A percentile compares a stretch with the other conserved stretches of the same genome.
Conservation (phyloP, 331 rosid genomes). For the Erythrophleum ivorense region DNA sequence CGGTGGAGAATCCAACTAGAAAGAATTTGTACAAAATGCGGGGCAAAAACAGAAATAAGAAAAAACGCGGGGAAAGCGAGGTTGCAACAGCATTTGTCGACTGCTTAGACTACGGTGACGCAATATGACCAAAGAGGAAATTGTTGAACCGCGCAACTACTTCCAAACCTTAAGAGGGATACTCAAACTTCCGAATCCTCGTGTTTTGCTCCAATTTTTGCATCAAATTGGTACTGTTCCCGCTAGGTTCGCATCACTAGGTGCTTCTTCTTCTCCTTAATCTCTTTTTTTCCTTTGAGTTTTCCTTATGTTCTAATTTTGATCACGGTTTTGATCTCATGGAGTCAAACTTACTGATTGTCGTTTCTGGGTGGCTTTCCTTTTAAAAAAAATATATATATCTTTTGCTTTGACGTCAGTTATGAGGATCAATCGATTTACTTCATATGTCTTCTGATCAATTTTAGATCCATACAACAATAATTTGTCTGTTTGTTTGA, state of each 20-base stretch:
- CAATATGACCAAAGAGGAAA: background rate
- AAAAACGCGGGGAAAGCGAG: background rate
- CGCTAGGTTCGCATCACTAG: background rate
- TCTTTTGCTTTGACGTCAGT: background rate
- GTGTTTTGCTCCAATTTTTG: background rate
- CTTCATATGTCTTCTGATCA: background rate
- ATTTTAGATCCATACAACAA: background rate
- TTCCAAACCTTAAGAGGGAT: background rate
- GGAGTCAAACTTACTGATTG: background rate
- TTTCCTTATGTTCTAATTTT: background rate
- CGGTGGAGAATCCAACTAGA: no score
- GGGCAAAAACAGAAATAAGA: conserved; percentile 8
- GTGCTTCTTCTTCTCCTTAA: background rate
- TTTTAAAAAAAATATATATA: background rate
- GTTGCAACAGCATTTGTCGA: background rate
- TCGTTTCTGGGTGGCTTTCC: conserved; percentile 1
- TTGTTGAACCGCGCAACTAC: conserved; percentile 23
- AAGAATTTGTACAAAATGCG: background rate
- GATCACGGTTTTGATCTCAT: background rate
- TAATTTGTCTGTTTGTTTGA: background rate
- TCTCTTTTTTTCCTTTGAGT: background rate
- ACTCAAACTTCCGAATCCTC: background rate
- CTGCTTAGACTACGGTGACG: background rate
- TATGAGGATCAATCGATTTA: background rate
- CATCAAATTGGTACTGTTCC: background rate